Conservation (phyloP, 2,329 filamentous ascomycete species). For the Cladosporium sphaerospermum region DNA sequence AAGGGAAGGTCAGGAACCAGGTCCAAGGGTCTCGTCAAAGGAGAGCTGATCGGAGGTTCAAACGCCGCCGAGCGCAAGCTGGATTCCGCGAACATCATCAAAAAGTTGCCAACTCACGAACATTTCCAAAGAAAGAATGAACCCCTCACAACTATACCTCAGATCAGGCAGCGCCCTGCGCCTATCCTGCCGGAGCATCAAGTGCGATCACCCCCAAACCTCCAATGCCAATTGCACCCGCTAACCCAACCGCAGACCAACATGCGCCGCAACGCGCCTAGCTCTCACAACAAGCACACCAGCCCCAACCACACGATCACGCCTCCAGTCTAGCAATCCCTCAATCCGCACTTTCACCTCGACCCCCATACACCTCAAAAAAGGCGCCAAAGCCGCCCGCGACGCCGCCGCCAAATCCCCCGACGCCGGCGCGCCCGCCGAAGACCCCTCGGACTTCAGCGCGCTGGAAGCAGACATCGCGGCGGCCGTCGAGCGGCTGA, state of each 20-base stretch:
- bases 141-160: no score
- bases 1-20: no score
- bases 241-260: neutral
- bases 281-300: neutral
- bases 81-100: no score
- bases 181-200: no score
- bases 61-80: no score
- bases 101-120: no score
- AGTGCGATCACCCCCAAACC: no score
- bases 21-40: no score
- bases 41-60: no score
- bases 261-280: neutral
- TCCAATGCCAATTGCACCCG: neutral
- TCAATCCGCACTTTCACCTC: constrained; percentile 36
- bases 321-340: neutral
- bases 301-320: neutral
- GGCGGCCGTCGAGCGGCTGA: constrained; percentile 50
- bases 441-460: constrained; percentile 57
- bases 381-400: constrained; percentile 47
- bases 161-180: no score
- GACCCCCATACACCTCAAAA: constrained; percentile 41
- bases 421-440: constrained; percentile 18
- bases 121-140: no score
- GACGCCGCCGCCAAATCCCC: constrained; percentile 26
- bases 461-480: constrained; percentile 51